phyloP scores from a whole-genome alignment of 192 early-diverging fungal genomes.

The Mortierella antarctica region DNA sequence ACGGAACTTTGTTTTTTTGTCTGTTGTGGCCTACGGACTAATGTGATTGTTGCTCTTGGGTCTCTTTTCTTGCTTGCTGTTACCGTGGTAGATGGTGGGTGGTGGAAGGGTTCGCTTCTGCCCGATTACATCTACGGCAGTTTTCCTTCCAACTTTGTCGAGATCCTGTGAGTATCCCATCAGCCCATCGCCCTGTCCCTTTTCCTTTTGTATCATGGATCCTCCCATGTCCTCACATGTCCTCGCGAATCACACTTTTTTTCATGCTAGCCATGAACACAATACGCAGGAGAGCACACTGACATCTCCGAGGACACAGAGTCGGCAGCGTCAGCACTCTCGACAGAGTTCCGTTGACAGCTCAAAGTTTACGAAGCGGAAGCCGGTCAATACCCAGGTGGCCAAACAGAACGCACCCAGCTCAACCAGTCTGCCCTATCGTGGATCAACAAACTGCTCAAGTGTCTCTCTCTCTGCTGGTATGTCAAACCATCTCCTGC shows the following conservation, averaged over 20 bases:
- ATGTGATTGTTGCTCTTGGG: too few relatives aligned
- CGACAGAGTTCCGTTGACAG: slow-evolving; percentile 24
- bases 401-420: neutral
- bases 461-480: slow-evolving; percentile 2
- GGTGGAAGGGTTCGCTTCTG: slow-evolving; percentile 46
- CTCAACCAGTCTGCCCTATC: neutral
- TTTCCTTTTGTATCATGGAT: neutral
- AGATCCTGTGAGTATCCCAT: slow-evolving; percentile 17
- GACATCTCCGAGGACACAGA: slow-evolving; percentile 4
- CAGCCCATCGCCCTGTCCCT: too few relatives aligned
- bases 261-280: neutral
- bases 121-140: slow-evolving; percentile 17
- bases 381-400: slow-evolving; percentile 15
- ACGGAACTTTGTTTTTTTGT: too few relatives aligned
- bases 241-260: neutral
- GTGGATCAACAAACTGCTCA: neutral
- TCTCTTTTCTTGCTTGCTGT: neutral
- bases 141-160: slow-evolving; percentile 51
- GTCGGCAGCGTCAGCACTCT: slow-evolving; percentile 12
- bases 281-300: neutral
- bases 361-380: slow-evolving; percentile 37
- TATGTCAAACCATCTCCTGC: neutral
- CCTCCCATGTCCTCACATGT: neutral
- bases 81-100: slow-evolving; percentile 24
- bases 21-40: too few relatives aligned